Base-by-base conservation (phyloP, 805 yeast species). In the Lipomyces anomalus region DNA sequence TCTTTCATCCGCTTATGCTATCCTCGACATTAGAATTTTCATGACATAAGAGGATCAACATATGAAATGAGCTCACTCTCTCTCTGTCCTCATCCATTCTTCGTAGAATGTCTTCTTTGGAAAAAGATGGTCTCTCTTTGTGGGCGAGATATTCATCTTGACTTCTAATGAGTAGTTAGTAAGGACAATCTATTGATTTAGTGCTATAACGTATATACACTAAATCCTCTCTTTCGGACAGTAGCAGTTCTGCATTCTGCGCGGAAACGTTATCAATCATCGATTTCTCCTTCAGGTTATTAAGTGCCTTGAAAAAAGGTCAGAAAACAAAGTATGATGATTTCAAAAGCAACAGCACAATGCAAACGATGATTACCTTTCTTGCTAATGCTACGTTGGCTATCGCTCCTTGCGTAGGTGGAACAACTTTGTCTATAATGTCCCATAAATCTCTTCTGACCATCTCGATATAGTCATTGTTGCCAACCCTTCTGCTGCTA, bases 61-160 rank as follows among this genome's bases (percentile, higher is more conserved):
- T 17, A 32, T 4, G 37, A 11, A 9, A 33, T 45, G 11, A 6
- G 35, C 43, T 46, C 35, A 51, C 54, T 16, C 95, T 70, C 61
- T 90, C 98, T 55, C 98, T 70, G 61, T 90, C 97, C 51, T 82
- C 89, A 61, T 90, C 97, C 81, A 90, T 87, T 48, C 97, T 69
- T 30, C 77, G 73, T 16, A 87, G 61, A 16, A 84, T 78, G 54
- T 82, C 86, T 38, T 78, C 73, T 28, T 60, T 60, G 1, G 71
- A 56, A 22, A 68, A 55, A 6, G 39, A 18, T 18, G 47, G 33
- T 24, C 17, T 26, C 16, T 35, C 38, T 18, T 44, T 30, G 18
- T 32, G 6, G 7, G 11, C 18, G 33, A 38, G 41, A 20, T 22
- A 46, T 38, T 47, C 35, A 20, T 40, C 42, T 42, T 43, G 29